These are phyloP conservation scores for Plantago elongata DNA, from an alignment of 257 asterid species.

Conservation along the genomic window DNA sequence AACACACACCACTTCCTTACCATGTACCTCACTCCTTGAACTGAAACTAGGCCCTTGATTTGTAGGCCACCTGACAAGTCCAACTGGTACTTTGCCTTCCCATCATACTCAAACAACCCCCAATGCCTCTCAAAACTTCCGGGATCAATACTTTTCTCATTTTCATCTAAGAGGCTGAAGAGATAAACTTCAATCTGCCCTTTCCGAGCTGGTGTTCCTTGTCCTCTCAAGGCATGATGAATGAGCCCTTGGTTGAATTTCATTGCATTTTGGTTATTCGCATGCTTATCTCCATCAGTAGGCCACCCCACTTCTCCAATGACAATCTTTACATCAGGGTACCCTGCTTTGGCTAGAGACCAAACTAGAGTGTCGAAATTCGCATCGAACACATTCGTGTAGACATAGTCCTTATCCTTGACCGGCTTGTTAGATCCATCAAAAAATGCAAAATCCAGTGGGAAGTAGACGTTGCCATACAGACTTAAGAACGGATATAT, in stretches of 20 bases:
- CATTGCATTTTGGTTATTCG: constrained; percentile 46
- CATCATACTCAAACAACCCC: constrained; percentile 87
- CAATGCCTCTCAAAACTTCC: constrained; percentile 92
- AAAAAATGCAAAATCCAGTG: constrained; percentile 78
- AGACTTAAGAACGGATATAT: constrained; percentile 88
- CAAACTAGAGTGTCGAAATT: constrained; percentile 76
- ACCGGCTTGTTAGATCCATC: constrained; percentile 60
- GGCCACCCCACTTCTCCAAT: constrained; percentile 99
- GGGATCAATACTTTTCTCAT: constrained; percentile 76
- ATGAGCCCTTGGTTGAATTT: constrained; percentile 78
- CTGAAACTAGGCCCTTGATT: constrained; percentile 47
- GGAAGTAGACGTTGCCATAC: constrained; percentile 63
- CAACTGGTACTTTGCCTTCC: constrained; percentile 75
- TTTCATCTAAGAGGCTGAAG: constrained; percentile 84
- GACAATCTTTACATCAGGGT: constrained; percentile 65
- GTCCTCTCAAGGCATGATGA: constrained; percentile 54
- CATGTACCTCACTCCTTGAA: constrained; percentile 69
- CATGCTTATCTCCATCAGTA: constrained; percentile 71
- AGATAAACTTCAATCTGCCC: constrained; percentile 57
- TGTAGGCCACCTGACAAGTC: constrained; percentile 43
- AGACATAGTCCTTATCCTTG: constrained; percentile 45
- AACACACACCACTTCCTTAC: constrained; percentile 66
- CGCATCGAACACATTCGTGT: constrained; percentile 88
- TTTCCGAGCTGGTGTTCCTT: constrained; percentile 72
- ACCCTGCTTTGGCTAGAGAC: constrained; percentile 69